Base-by-base conservation (phyloP, 495 filamentous ascomycete genomes). In the Hypoxylon trugodes region DNA sequence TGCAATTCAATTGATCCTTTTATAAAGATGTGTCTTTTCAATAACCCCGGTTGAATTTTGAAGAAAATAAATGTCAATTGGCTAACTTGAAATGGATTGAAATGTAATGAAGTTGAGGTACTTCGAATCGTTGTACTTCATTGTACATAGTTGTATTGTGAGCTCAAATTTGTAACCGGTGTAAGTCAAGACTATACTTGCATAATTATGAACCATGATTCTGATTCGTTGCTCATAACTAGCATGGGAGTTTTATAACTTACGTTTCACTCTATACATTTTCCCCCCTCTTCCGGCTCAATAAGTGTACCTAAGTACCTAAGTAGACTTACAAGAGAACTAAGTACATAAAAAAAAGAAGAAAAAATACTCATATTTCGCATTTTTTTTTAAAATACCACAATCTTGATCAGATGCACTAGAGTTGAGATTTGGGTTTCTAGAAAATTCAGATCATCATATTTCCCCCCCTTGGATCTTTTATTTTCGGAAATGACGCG, bases 401-500 rank as follows among this genome's bases (percentile, higher is more conserved):
- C n/a, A n/a, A n/a, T n/a, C n/a, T n/a, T n/a, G n/a, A n/a, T 36
- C 2, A 2, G 8, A 46, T 28, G n/a, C 21, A n/a, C 26, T 40
- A 16, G 28, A 52, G 47, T 47, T 16, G 12, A 53, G 41, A 42
- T 50, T 46, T 46, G 35, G 50, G 36, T 35, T 49, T 22, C 8
- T 33, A 12, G 40, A 15, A 57, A 22, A 51, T 55, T 51, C 30
- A 61, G 32, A 48, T 54, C 38, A 33, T 41, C 59, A 37, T 46
- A 15, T 38, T 37, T 52, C 22, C 48, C 36, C 15, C 24, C 35
- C 47, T 32, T 15, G 24, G 19, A 37, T 28, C 41, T 55, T 59
- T 59, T 35, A 59, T 59, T 51, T 38, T 43, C 48, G 53, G 63
- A 66, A 66, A 66, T 66, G 51, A 66, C 50, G 56, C 50, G 63